Evolutionary conservation across 176 grass and related monocot genomes (phyloP).

Genomic region (Carex myosuroides): DNA sequence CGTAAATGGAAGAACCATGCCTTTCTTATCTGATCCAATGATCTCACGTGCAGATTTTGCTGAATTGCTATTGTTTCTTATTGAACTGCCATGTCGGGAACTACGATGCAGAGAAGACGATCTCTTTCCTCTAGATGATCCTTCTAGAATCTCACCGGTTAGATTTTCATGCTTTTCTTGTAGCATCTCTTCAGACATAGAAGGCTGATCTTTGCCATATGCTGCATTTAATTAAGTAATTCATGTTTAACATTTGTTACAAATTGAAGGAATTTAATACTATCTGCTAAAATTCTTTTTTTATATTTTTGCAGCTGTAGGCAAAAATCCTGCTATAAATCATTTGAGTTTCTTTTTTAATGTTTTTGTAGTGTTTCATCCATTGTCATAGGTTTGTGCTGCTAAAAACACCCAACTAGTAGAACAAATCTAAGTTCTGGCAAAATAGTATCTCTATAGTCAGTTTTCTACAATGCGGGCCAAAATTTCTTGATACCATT

Average conservation of each 20-base stretch:
- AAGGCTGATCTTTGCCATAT: no score
- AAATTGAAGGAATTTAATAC: no score
- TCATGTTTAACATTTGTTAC: no score
- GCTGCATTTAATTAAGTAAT: no score
- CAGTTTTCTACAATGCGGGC: neutral
- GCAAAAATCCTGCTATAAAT: neutral
- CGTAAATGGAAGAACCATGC: constrained; percentile 88
- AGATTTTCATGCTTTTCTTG: constrained; percentile 58
- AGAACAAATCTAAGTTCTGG: neutral
- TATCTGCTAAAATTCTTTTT: no score
- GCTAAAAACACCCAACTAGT: no score
- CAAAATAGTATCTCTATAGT: no score
- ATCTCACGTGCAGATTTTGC: constrained; percentile 7
- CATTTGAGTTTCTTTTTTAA: no score
- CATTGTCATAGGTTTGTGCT: no score
- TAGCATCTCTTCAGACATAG: constrained; percentile 67
- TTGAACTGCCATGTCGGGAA: neutral
- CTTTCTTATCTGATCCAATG: constrained; percentile 34
- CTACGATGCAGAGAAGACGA: neutral
- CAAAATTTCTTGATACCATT: neutral
- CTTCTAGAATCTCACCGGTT: constrained; percentile 38
- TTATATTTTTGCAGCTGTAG: no score
- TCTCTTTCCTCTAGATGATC: constrained; percentile 30
- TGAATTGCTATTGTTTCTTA: neutral
- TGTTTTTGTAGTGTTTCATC: neutral